These are phyloP conservation scores for Echinochloa phyllopogon DNA, from an alignment of 176 grass and related monocot genomes.

Conservation along the genomic window DNA sequence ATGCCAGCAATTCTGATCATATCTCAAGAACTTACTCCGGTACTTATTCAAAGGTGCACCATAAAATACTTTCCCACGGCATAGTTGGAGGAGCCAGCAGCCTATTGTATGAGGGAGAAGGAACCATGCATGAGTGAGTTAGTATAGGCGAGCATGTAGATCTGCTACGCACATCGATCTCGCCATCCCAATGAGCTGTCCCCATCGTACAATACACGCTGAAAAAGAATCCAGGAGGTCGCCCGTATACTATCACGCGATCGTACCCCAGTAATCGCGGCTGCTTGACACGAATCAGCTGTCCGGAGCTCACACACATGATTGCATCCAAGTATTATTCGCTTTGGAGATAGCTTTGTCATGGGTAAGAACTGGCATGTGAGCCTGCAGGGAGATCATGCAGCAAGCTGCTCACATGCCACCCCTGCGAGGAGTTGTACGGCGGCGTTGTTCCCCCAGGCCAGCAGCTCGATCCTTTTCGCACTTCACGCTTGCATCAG, in stretches of 20 bases:
- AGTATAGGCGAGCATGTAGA: slow-evolving; percentile 32
- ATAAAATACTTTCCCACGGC: slow-evolving; percentile 47
- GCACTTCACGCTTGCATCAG: neutral
- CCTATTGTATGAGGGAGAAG: slow-evolving; percentile 36
- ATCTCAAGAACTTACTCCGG: slow-evolving; percentile 12
- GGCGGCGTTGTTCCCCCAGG: neutral
- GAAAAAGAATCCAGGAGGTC: slow-evolving; percentile 38
- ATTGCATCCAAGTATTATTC: neutral
- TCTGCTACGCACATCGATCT: slow-evolving; percentile 33
- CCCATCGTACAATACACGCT: slow-evolving; percentile 40
- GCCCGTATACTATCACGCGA: slow-evolving; percentile 28
- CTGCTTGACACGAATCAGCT: slow-evolving; percentile 43
- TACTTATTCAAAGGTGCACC: slow-evolving; percentile 29
- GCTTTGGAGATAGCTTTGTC: slow-evolving; percentile 27
- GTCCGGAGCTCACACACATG: neutral
- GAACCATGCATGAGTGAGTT: slow-evolving; percentile 29
- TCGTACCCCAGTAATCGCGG: slow-evolving; percentile 15
- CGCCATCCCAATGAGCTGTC: slow-evolving; percentile 35
- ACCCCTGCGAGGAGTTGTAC: slow-evolving; percentile 26
- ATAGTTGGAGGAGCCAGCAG: neutral
- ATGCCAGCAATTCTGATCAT: slow-evolving; percentile 32
- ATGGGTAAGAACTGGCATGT: slow-evolving; percentile 35
- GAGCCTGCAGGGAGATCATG: slow-evolving; percentile 47
- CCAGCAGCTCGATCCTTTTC: neutral
- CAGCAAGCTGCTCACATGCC: slow-evolving; percentile 54